Evolutionary conservation across 192 early-diverging fungal genomes (phyloP).

Genomic region (Entomortierella chlamydospora): DNA sequence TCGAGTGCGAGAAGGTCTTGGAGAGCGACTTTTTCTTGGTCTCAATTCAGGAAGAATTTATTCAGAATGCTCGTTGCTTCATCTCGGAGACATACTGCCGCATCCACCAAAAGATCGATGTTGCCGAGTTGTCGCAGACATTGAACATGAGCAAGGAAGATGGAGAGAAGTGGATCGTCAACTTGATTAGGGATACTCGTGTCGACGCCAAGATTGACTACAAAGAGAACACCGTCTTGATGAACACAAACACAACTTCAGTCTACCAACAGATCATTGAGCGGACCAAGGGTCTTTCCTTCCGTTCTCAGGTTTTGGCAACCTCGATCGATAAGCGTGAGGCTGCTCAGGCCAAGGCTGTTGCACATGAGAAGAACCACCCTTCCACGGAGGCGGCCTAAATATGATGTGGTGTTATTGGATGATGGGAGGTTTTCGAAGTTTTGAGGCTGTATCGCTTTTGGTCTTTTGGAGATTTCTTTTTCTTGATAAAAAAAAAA

Average conservation of each 20-base stretch:
- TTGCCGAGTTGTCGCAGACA: constrained; percentile 81
- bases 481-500: too few species aligned
- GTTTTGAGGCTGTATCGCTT: too few species aligned
- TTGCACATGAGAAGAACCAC: constrained; percentile 53
- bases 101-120: constrained; percentile 96
- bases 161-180: constrained; percentile 98
- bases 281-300: constrained; percentile 90
- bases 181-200: constrained; percentile 94
- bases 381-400: constrained; percentile 9
- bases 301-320: constrained; percentile 90
- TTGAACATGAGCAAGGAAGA: constrained; percentile 89
- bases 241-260: constrained; percentile 88
- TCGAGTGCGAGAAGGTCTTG: constrained; percentile 89
- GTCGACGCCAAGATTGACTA: constrained; percentile 98
- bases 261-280: constrained; percentile 98
- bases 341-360: constrained; percentile 52
- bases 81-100: constrained; percentile 98
- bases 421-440: too few species aligned
- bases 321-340: constrained; percentile 93
- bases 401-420: too few species aligned
- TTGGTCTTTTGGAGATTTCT: too few species aligned
- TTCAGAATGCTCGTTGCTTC: constrained; percentile 93
- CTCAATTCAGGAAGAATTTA: constrained; percentile 88
- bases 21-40: constrained; percentile 93
- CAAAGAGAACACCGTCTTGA: constrained; percentile 93